Evolutionary conservation across 140 eudicot genomes (phyloP), one percentile per base, ranked within the genome.

Genomic region (Erigeron philadelphicus): DNA sequence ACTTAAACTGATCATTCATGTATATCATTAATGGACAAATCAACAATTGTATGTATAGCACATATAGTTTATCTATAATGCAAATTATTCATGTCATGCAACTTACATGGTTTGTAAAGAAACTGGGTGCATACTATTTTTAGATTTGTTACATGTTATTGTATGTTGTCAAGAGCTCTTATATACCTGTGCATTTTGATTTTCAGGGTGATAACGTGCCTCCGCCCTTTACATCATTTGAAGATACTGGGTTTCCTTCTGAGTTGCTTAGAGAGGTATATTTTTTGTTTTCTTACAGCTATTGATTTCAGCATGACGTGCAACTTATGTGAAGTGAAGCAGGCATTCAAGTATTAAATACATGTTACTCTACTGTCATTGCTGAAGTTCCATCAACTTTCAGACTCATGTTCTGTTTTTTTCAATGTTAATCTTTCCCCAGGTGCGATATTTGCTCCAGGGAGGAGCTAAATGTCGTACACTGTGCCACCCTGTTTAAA

Each of bases 391-490:
- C 78, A 78, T 65, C 63, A 57, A 80, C 84, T 79, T 80, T 66
- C 78, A 84, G 80, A 80, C 90, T 86, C 87, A 89, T 76, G 79
- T 75, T 77, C 17, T 89, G 61, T 68, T 73, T 83, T 31, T 83
- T 76, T 81, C 84, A 54, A 82, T 66, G 72, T 12, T 75, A 75
- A 84, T 84, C 69, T 86, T 84, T 82, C 84, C 90, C 81, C 84
- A 80, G 99, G 93, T 93, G 99, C 99, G 99, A 93, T 87, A 85
- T 93, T 80, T 80, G 95, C 99, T 93, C 98, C 95, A 57, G 55
- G 95, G 90, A 84, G 97, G 97, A 89, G 99, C 87, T 80, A 89
- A 90, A 89, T 93, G 95, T 93, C 99, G 99, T 89, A 93, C 96
- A 74, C 90, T 87, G 88, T 87, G 88, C 80, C 67, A 70, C 95